Evolutionary conservation across 805 yeast genomes (phyloP), one percentile per base, ranked within the genome.

Genomic region (Schwanniomyces yamadae): DNA sequence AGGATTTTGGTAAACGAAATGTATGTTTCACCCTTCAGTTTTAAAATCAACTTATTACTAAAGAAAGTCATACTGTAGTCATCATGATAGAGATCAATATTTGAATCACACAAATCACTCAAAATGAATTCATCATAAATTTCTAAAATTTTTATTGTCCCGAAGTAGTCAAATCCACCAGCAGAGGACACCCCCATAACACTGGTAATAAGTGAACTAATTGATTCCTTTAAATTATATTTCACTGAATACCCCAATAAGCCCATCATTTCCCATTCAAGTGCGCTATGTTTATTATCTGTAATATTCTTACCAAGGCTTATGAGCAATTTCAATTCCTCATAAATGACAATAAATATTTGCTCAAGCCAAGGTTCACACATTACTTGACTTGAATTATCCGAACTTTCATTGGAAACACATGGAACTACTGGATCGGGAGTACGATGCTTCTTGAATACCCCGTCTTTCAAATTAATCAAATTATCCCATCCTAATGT

Each of bases 321-420:
- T 49, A 62, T 55, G 33, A 63, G 39, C 1, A 52, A 41, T 10
- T 51, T 52, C 19, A 60, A 59, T 47, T 82, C 89, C 41, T 84
- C 90, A 52, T 80, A 85, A 20, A 86, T 60, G 2, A 80, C 70
- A 59, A 82, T 63, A 53, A 86, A 83, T 33, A 86, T 61, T 49
- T 81, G 81, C 45, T 86, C 95, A 20, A 87, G 65, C 90, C 95
- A 84, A 36, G 78, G 66, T 52, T 83, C 91, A 55, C 95, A 84
- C 23, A 78, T 33, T 2, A 40, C 36, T n/a, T 23, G 23, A 16
- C 35, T 19, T 9, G 33, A 56, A 33, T 66, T 50, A 15, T 46
- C 33, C 4, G 35, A 23, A 17, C 36, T 35, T 20, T 51, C 45
- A 36, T 53, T 46, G 2, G 56, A 58, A 10, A 49, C 52, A 36